phyloP scores from a whole-genome alignment of 2,329 filamentous ascomycete species.

The Coniella vitis region DNA sequence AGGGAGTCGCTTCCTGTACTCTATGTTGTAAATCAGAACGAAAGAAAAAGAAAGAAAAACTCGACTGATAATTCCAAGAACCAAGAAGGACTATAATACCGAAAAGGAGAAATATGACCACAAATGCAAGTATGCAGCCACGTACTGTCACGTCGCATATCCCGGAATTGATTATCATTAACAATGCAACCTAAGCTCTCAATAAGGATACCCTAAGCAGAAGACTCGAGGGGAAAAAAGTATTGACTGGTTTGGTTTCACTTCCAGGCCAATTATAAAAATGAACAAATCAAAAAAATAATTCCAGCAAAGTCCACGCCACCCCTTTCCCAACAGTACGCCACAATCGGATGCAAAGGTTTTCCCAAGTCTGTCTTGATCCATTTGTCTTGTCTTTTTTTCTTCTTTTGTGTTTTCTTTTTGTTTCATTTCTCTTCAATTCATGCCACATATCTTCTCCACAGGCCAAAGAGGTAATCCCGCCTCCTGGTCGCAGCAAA shows the following conservation, averaged over 20 bases:
- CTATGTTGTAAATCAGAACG: too few species aligned
- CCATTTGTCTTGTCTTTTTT: not conserved
- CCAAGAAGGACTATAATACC: too few species aligned
- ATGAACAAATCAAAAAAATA: not conserved
- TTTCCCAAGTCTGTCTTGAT: too few species aligned
- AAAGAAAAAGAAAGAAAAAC: too few species aligned
- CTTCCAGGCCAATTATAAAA: slow-evolving; percentile 1
- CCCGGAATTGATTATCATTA: too few species aligned
- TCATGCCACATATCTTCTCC: slow-evolving; percentile 11
- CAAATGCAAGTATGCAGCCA: too few species aligned
- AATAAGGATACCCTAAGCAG: not conserved
- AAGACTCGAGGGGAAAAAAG: too few species aligned
- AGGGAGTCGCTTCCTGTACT: too few species aligned
- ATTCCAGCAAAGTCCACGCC: too few species aligned
- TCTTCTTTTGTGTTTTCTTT: not conserved
- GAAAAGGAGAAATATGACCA: too few species aligned
- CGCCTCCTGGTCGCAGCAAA: slow-evolving; percentile 9
- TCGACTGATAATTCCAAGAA: too few species aligned
- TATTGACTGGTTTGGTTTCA: not conserved
- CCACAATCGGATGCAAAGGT: not conserved
- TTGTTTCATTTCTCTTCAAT: not conserved
- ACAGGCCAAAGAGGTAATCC: slow-evolving; percentile 10
- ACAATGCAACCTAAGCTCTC: not conserved
- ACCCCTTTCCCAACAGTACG: not conserved
- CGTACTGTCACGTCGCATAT: too few species aligned